Percentiles rank a stretch among this genome's conserved stretches.
Evolutionary conservation across 306 rosid species (phyloP).

Genomic region (Ammopiptanthus mongolicus): DNA sequence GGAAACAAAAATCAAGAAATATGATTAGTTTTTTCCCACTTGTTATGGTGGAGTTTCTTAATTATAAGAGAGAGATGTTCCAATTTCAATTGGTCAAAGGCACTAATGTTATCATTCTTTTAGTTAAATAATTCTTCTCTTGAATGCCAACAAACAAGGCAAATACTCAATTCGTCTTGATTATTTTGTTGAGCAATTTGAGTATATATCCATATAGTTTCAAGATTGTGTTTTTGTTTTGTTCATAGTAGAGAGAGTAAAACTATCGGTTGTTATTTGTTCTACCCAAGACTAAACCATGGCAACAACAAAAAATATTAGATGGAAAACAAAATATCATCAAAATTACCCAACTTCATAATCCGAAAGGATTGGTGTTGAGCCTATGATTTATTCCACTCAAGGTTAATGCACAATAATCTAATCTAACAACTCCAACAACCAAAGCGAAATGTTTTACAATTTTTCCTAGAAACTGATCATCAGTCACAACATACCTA

Average conservation of each 20-base stretch:
- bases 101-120: conserved; percentile 31
- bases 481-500: conserved; percentile 20
- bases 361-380: not conserved
- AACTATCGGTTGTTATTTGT: not conserved
- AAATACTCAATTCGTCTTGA: conserved; percentile 17
- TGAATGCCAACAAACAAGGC: conserved; percentile 23
- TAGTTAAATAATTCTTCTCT: conserved; percentile 20
- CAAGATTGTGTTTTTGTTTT: conserved; percentile 4
- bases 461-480: conserved; percentile 31
- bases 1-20: conserved; percentile 20
- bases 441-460: conserved; percentile 23
- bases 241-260: conserved; percentile 3
- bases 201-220: conserved; percentile 11
- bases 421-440: conserved; percentile 30
- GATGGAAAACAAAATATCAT: not conserved
- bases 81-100: conserved; percentile 30
- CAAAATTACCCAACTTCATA: not conserved
- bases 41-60: conserved; percentile 24
- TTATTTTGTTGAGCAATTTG: conserved; percentile 13
- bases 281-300: conserved; percentile 5
- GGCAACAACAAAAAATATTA: not conserved
- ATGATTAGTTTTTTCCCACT: conserved; percentile 28
- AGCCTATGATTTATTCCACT: conserved; percentile 21
- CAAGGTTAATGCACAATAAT: conserved; percentile 30
- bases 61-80: conserved; percentile 20